A percentile compares a stretch with the other conserved stretches of the same genome.
Evolutionary conservation across 805 yeast genomes (phyloP).

Genomic region (Lipomyces spencermartinsiae): DNA sequence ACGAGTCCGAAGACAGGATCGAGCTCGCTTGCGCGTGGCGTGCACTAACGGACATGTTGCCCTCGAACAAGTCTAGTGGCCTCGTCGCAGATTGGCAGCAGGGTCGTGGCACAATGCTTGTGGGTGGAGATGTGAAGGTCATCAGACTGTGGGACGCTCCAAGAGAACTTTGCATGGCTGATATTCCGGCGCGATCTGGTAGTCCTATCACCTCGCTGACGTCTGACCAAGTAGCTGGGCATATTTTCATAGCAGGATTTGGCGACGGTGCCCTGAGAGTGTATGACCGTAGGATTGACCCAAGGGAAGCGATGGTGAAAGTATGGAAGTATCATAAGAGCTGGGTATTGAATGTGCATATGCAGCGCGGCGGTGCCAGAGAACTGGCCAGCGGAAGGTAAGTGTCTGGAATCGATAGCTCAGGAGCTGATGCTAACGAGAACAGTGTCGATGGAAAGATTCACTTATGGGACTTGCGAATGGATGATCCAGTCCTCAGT

Average conservation of each 20-base stretch:
- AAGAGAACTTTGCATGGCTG: constrained; percentile 81
- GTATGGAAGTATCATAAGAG: constrained; percentile 69
- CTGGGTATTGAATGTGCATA: constrained; percentile 77
- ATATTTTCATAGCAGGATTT: constrained; percentile 88
- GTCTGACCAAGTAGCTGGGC: constrained; percentile 94
- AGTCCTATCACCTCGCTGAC: constrained; percentile 88
- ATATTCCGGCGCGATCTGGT: constrained; percentile 89
- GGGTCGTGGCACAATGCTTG: constrained; percentile 85
- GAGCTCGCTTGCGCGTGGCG: constrained; percentile 88
- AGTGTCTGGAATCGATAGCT: constrained; percentile 43
- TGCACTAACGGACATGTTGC: constrained; percentile 82
- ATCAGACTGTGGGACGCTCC: constrained; percentile 97
- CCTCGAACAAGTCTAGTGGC: constrained; percentile 83
- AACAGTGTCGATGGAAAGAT: constrained; percentile 71
- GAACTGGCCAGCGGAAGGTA: constrained; percentile 78
- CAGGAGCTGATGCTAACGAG: neutral
- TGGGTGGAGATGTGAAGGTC: constrained; percentile 92
- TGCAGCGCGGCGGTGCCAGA: constrained; percentile 96
- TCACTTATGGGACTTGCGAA: constrained; percentile 88
- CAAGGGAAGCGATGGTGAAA: constrained; percentile 83
- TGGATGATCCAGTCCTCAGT: constrained; percentile 67
- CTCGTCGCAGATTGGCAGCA: constrained; percentile 96
- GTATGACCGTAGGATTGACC: constrained; percentile 85
- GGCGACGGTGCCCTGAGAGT: constrained; percentile 88
- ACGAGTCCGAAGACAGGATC: constrained; percentile 60